Conservation (phyloP, 2,329 filamentous ascomycete species). For the Magnaporthales sp. region DNA sequence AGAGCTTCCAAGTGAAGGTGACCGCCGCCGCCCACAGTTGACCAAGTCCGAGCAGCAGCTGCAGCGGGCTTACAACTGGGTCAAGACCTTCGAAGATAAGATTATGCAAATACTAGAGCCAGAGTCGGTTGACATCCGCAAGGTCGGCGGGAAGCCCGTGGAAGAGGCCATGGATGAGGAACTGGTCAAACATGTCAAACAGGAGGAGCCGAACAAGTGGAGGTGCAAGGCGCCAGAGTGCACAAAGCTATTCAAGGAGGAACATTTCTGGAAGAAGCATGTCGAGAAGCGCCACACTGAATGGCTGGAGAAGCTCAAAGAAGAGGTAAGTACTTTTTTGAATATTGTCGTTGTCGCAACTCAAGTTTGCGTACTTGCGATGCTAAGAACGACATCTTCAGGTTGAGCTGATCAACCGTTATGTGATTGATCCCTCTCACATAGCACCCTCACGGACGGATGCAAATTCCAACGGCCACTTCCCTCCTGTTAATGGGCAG, state of each 20-base stretch:
- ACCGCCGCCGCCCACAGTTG: constrained; percentile 62
- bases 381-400: constrained; percentile 24
- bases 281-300: constrained; percentile 91
- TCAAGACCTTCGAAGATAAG: constrained; percentile 97
- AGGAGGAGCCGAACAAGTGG: constrained; percentile 96
- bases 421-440: constrained; percentile 88
- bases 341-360: not conserved
- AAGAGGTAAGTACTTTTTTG: constrained; percentile 56
- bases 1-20: constrained; percentile 51
- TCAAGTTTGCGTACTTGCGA: not conserved
- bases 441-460: constrained; percentile 91
- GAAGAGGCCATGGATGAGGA: constrained; percentile 87
- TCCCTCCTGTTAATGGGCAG: constrained; percentile 71
- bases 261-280: constrained; percentile 96
- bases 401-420: constrained; percentile 87
- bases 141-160: constrained; percentile 78
- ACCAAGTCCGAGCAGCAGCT: constrained; percentile 85
- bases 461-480: constrained; percentile 92
- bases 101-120: constrained; percentile 87
- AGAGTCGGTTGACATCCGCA: constrained; percentile 76
- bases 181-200: constrained; percentile 79
- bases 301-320: constrained; percentile 71
- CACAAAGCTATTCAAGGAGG: constrained; percentile 93
- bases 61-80: constrained; percentile 95
- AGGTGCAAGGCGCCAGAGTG: constrained; percentile 95